These are phyloP conservation scores for Gossypium gossypioides DNA, from an alignment of 441 rosid genomes.

Conservation along the genomic window DNA sequence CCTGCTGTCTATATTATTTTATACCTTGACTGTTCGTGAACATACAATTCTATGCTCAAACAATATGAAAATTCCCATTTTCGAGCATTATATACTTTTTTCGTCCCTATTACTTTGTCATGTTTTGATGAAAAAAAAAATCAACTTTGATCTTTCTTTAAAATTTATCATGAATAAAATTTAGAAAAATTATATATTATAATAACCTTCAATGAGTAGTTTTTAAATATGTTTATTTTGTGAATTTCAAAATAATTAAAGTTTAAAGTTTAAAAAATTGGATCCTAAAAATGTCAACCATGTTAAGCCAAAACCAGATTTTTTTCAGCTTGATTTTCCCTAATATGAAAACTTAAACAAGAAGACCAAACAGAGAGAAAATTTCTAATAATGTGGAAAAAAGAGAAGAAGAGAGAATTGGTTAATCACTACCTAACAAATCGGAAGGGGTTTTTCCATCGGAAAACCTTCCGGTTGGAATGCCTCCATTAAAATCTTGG, in stretches of 20 bases:
- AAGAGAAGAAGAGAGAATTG: not conserved
- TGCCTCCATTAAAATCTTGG: slow-evolving; percentile 26
- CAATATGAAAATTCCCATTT: not conserved
- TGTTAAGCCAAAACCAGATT: not conserved
- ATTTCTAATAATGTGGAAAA: not conserved
- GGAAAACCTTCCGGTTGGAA: slow-evolving; percentile 44
- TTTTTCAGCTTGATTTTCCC: not conserved
- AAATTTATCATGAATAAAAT: too few species aligned
- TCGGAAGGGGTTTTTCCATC: slow-evolving; percentile 47
- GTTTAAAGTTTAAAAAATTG: too few species aligned
- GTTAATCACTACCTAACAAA: slow-evolving; percentile 22
- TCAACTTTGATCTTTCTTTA: too few species aligned
- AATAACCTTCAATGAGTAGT: too few species aligned
- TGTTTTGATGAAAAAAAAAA: too few species aligned
- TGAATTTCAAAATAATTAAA: too few species aligned
- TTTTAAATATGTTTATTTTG: too few species aligned
- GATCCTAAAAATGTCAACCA: too few species aligned
- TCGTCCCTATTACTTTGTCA: too few species aligned
- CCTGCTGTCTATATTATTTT: not conserved
- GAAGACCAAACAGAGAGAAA: not conserved
- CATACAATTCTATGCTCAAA: not conserved
- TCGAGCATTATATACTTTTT: not conserved
- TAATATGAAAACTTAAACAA: not conserved
- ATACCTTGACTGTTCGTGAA: not conserved
- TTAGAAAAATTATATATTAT: too few species aligned